phyloP scores from a whole-genome alignment of 306 rosid species.

The Quercus cerris region DNA sequence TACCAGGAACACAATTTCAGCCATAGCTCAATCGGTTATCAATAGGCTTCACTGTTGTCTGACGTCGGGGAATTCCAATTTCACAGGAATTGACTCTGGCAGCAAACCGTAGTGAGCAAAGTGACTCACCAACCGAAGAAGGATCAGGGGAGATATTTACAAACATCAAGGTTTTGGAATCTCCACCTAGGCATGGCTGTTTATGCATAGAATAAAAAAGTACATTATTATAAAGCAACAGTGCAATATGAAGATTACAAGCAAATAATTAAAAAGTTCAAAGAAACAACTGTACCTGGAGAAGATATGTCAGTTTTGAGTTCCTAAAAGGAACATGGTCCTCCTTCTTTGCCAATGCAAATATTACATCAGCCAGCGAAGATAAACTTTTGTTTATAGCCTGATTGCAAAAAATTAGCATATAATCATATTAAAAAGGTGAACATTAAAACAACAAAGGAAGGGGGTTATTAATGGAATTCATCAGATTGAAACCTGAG shows the following conservation, averaged over 20 bases:
- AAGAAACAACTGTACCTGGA: slow-evolving; percentile 56
- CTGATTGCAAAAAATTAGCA: slow-evolving; percentile 38
- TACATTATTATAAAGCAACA: background rate
- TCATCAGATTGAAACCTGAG: slow-evolving; percentile 61
- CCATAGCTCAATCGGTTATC: slow-evolving; percentile 69
- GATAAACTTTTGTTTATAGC: slow-evolving; percentile 95
- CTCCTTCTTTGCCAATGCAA: slow-evolving; percentile 89
- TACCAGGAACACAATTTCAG: slow-evolving; percentile 14
- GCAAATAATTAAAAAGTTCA: background rate
- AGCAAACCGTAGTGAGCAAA: slow-evolving; percentile 89
- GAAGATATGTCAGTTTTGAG: slow-evolving; percentile 89
- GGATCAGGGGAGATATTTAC: slow-evolving; percentile 88
- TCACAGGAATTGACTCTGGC: slow-evolving; percentile 92
- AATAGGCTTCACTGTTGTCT: slow-evolving; percentile 46
- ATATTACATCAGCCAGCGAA: slow-evolving; percentile 79
- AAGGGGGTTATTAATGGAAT: background rate
- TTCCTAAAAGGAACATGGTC: slow-evolving; percentile 92
- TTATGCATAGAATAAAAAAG: slow-evolving; percentile 4
- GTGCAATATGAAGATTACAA: background rate
- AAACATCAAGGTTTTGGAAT: slow-evolving; percentile 89
- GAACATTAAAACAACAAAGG: background rate
- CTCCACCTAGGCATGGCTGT: slow-evolving; percentile 98
- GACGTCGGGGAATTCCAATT: slow-evolving; percentile 80
- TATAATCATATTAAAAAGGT: background rate
- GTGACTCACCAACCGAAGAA: slow-evolving; percentile 75